Evolutionary conservation across 495 filamentous ascomycete genomes (phyloP).

Genomic region (Aspergillus avenaceus): DNA sequence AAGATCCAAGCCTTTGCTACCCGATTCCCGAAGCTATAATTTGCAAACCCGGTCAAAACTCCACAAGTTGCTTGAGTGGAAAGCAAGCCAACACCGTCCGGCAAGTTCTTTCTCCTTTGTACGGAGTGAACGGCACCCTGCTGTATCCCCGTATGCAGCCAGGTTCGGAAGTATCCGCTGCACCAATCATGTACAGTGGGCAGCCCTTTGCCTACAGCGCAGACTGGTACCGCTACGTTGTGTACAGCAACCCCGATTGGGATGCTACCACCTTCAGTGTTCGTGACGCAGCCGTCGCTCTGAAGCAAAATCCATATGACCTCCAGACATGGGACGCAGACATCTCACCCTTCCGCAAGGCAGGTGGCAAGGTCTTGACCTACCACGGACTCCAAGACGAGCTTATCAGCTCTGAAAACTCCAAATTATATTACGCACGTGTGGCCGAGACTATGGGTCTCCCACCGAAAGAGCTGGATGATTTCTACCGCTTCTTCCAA

Average conservation of each 20-base stretch:
- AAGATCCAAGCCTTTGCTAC: constrained; percentile 54
- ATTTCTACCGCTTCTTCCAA: constrained; percentile 58
- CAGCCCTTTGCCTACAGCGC: constrained; percentile 34
- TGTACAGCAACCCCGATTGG: constrained; percentile 50
- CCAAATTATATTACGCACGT: constrained; percentile 40
- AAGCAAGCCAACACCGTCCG: constrained; percentile 52
- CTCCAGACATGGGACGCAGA: constrained; percentile 48
- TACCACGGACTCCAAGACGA: constrained; percentile 48
- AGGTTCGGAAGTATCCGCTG: constrained; percentile 32
- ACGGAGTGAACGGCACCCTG: constrained; percentile 45
- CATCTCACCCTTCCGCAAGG: constrained; percentile 35
- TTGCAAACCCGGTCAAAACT: constrained; percentile 35
- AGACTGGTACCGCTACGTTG: constrained; percentile 52
- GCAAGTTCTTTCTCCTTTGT: constrained; percentile 51
- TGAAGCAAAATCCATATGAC: constrained; percentile 42
- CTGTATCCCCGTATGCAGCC: constrained; percentile 54
- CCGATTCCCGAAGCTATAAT: constrained; percentile 50
- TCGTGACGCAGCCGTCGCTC: constrained; percentile 33
- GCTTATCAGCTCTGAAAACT: constrained; percentile 39
- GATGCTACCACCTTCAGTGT: constrained; percentile 34
- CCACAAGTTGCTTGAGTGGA: constrained; percentile 48
- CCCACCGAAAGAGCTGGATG: constrained; percentile 40
- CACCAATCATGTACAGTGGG: constrained; percentile 32
- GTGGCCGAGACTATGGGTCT: constrained; percentile 43
- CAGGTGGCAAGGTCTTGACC: constrained; percentile 47